Evolutionary conservation across 75 land plant species (phyloP), one percentile per base, ranked within the genome.

Genomic region (Azolla pinnata): DNA sequence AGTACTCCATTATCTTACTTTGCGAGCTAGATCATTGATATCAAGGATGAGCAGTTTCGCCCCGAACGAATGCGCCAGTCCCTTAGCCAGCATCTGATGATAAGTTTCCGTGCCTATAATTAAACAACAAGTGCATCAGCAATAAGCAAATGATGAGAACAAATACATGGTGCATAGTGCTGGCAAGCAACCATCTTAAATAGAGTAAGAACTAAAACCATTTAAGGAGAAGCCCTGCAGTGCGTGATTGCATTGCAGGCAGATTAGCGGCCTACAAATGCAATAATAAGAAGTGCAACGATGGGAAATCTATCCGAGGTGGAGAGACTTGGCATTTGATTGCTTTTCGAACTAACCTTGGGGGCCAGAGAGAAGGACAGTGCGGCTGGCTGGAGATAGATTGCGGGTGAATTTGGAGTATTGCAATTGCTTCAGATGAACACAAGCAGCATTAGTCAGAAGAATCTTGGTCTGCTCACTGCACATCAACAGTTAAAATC

Each of bases 71-170:
- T 83, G 79, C 0, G 96, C 86, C 54, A 89, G 61, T 55, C 90
- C 86, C 60, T 85, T 86, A 28, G 90, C 96, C 69, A 89, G 81
- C 83, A 78, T 80, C 76, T 89, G 90, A 26, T 83, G 96, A 48
- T 86, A 89, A 29, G 70, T 73, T 68, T 89, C 96, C 76, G 61
- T 57, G 65, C 0, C 46, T 60, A 0, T 30, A 30, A 14, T 29
- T 57, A 30, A 29, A 21, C 1, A 31, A 25, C 20, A 60, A 28
- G 40, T 4, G 32, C 21, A 23, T 60, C 14, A 60, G 62, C 23
- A 60, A 44, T 24, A 8, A 4, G 17, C 12, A 24, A 44, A n/a
- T 14, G 21, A 44, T 16, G 17, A 20, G 18, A 20, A 20, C 7
- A 8, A 20, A 17, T 5, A 9, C 35, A 27, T 59, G 19, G 25